Evolutionary conservation across 164 flowering plant species (phyloP).

Genomic region (Aristolochia contorta): DNA sequence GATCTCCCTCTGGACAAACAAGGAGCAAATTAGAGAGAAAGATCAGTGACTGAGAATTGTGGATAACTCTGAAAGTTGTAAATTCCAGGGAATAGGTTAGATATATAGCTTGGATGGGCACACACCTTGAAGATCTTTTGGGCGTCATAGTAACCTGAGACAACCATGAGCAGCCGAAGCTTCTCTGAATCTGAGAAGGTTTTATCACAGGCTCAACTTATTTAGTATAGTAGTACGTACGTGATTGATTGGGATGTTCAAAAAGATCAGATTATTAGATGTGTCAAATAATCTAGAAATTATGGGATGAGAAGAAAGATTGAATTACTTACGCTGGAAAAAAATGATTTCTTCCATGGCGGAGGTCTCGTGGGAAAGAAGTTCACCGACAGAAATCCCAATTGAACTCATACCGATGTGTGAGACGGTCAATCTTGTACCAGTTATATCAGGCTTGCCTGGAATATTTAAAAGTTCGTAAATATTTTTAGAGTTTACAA

Average conservation of each 20-base stretch:
- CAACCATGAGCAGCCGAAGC: conserved; percentile 48
- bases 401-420: conserved; percentile 63
- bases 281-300: too few relatives aligned
- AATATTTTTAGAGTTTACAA: too few relatives aligned
- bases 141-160: conserved; percentile 58
- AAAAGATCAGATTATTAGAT: too few relatives aligned
- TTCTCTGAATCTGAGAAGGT: conserved; percentile 42
- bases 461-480: background rate
- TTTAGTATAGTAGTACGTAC: too few relatives aligned
- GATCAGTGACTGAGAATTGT: too few relatives aligned
- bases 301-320: background rate
- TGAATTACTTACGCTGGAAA: conserved; percentile 41
- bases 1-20: conserved; percentile 41
- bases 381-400: conserved; percentile 46
- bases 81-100: too few relatives aligned
- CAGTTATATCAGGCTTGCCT: conserved; percentile 35
- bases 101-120: too few relatives aligned
- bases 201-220: background rate
- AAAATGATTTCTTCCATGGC: conserved; percentile 33
- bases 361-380: conserved; percentile 31
- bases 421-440: conserved; percentile 26
- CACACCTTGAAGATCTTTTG: conserved; percentile 60
- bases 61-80: too few relatives aligned
- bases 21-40: background rate
- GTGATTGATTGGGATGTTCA: too few relatives aligned